Evolutionary conservation across 306 rosid genomes (phyloP).

Genomic region (Casuarina cunninghamiana): DNA sequence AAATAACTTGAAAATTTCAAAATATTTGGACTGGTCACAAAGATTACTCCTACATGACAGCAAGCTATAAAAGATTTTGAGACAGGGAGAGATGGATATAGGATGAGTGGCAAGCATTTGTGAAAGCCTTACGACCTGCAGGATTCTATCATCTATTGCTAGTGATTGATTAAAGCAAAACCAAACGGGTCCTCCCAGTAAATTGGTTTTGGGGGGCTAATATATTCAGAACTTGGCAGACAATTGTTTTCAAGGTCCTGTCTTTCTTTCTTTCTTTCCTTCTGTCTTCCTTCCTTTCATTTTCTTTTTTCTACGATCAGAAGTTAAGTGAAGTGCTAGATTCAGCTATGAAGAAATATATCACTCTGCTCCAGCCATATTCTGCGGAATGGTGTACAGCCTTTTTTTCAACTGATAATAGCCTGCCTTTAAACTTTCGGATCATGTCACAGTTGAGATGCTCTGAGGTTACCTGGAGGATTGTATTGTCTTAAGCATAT

Average conservation of each 20-base stretch:
- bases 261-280: background rate
- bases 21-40: background rate
- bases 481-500: background rate
- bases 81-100: constrained; percentile 1
- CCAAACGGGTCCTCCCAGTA: background rate
- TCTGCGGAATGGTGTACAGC: constrained; percentile 8
- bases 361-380: background rate
- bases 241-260: background rate
- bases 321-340: background rate
- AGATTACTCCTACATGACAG: background rate
- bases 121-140: constrained; percentile 16
- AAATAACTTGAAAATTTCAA: background rate
- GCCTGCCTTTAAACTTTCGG: background rate
- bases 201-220: background rate
- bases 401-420: constrained; percentile 11
- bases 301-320: background rate
- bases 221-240: constrained; percentile 3
- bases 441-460: background rate
- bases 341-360: constrained; percentile 18
- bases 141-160: constrained; percentile 12
- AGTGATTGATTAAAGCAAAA: background rate
- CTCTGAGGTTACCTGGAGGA: constrained; percentile 3
- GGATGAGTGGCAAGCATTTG: background rate
- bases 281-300: background rate
- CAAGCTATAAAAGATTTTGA: background rate